Evolutionary conservation across 2,329 filamentous ascomycete genomes (phyloP), one percentile per base, ranked within the genome.

Genomic region (Ophiostoma piceae): DNA sequence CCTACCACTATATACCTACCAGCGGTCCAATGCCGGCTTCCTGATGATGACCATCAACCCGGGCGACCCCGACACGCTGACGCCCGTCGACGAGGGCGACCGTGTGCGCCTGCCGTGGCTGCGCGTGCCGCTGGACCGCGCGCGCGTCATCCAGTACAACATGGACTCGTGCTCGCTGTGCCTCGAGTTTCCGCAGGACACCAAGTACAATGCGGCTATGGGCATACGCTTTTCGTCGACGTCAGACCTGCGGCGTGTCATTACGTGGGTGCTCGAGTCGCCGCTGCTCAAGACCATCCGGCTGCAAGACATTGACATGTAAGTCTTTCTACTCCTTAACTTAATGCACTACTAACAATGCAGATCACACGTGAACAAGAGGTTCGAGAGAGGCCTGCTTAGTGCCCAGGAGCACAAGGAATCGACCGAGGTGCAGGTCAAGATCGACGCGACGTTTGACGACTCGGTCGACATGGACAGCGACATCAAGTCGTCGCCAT

Each of bases 61-160:
- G 39, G n/a, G 65, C 65, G 39, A 66, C 65, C 37, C 39, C 39
- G 65, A 32, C n/a, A 66, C 65, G 11, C 65, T 66, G 6, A 22
- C 2, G 2, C 35, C n/a, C 7, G 35, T 22, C 37, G 39, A 66
- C 11, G 1, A 14, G 39, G 22, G n/a, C 14, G 39, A 66, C n/a
- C 39, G 65, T 39, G 8, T n/a, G 1, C 37, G 26, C 1, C 35
- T 60, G 51, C 39, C 22, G 12, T 68, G 67, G 67, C 67, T 68
- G 11, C 51, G 37, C 2, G 3, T 68, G 7, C 11, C 47, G 2
- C 32, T 70, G 0, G 70, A 73, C 16, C 37, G 32, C 39, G 70
- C 67, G 75, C 73, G 12, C 68, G 3, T 73, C 2, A 60, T 74
- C 5, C 70, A 73, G 1, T 77, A 78, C 66, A 74, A 68, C 32